Evolutionary conservation across 164 flowering plant genomes (phyloP).

Genomic region (Annona cherimola): DNA sequence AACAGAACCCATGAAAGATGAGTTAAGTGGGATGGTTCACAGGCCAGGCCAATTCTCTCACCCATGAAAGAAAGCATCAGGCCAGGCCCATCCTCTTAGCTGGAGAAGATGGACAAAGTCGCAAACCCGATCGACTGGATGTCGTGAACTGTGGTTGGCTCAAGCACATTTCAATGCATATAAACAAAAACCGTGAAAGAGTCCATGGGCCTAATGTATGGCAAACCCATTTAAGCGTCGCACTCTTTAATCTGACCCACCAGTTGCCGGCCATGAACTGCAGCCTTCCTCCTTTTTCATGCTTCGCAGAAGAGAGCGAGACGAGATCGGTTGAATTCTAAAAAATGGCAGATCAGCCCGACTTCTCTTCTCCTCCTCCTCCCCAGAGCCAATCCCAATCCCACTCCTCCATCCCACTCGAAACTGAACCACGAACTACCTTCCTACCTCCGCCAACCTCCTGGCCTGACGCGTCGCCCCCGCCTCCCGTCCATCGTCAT

Average conservation of each 20-base stretch:
- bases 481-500: slow-evolving; percentile 42
- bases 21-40: no score
- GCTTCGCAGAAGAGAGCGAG: neutral
- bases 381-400: neutral
- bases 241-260: neutral
- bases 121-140: no score
- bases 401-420: neutral
- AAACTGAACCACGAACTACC: neutral
- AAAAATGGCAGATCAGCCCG: neutral
- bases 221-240: neutral
- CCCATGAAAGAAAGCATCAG: no score
- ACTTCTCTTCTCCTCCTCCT: neutral
- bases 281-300: neutral
- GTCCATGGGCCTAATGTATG: no score
- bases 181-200: no score
- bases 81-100: no score
- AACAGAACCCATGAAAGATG: no score
- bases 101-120: no score
- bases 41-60: no score
- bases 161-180: no score
- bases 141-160: no score
- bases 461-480: slow-evolving; percentile 30
- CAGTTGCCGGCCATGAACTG: neutral
- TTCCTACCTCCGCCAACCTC: neutral
- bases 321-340: neutral